phyloP scores from a whole-genome alignment of 2,329 filamentous ascomycete species.

The Incumbomyces delicatus region DNA sequence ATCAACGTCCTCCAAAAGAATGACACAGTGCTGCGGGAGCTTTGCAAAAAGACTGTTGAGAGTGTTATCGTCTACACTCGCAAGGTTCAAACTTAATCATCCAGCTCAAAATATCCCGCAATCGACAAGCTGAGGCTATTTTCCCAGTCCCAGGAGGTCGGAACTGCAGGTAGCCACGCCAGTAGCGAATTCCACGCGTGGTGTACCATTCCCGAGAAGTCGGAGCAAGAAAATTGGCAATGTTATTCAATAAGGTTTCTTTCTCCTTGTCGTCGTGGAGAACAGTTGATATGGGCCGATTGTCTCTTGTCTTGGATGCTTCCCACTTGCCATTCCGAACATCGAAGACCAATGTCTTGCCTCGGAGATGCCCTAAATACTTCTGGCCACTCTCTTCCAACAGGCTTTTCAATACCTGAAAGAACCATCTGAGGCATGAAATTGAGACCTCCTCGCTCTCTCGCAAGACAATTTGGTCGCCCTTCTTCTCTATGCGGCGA shows the following conservation, averaged over 20 bases:
- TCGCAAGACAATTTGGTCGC: too few relatives aligned
- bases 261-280: conserved; percentile 62
- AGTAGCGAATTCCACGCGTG: conserved; percentile 53
- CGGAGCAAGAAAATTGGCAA: conserved; percentile 59
- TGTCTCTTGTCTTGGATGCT: too few relatives aligned
- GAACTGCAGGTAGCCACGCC: conserved; percentile 68
- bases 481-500: too few relatives aligned
- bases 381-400: too few relatives aligned
- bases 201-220: conserved; percentile 15
- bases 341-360: too few relatives aligned
- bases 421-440: too few relatives aligned
- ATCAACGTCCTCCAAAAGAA: conserved; percentile 61
- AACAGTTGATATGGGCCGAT: conserved; percentile 52
- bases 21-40: conserved; percentile 54
- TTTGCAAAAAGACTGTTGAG: conserved; percentile 50
- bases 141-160: conserved; percentile 69
- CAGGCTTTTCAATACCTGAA: too few relatives aligned
- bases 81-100: conserved; percentile 52
- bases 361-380: too few relatives aligned
- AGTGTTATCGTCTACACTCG: conserved; percentile 52
- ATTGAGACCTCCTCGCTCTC: too few relatives aligned
- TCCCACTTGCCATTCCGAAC: too few relatives aligned
- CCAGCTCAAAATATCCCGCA: conserved; percentile 55
- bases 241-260: conserved; percentile 55
- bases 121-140: conserved; percentile 57